Conservation (phyloP, 192 early-diverging fungal species). For the Oehlia diaphana region DNA sequence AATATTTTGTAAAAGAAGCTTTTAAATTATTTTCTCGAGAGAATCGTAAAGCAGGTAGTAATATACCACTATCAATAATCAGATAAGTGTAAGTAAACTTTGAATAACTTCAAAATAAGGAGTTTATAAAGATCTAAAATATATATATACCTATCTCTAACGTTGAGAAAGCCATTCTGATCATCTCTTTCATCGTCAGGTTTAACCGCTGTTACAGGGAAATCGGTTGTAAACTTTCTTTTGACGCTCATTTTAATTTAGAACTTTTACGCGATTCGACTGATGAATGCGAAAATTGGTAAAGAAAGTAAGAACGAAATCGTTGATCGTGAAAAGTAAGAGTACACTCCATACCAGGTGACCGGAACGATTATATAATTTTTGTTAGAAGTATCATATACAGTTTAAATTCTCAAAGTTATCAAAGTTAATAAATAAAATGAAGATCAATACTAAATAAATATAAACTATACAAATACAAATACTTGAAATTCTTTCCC, state of each 20-base stretch:
- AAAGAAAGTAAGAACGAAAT: background rate
- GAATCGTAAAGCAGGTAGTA: conserved; percentile 39
- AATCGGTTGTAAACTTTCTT: background rate
- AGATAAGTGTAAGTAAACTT: background rate
- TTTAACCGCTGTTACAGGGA: background rate
- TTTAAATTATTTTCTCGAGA: conserved; percentile 42
- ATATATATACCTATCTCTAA: background rate
- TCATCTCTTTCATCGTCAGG: background rate
- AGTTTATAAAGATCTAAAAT: background rate
- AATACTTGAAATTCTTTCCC: no score
- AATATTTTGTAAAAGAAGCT: conserved; percentile 39
- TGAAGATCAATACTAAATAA: background rate
- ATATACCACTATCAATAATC: conserved; percentile 34
- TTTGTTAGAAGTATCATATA: background rate
- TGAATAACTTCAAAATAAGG: no score
- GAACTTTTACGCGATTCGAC: background rate
- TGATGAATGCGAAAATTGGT: background rate
- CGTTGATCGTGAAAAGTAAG: background rate
- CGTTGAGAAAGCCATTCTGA: background rate
- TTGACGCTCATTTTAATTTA: background rate
- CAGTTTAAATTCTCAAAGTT: background rate
- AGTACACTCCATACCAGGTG: background rate
- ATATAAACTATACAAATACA: background rate
- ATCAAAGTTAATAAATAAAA: background rate
- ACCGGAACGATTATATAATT: background rate